These are phyloP conservation scores for Fusarium duplospermum DNA, from an alignment of 2,329 filamentous ascomycete genomes.

Conservation along the genomic window DNA sequence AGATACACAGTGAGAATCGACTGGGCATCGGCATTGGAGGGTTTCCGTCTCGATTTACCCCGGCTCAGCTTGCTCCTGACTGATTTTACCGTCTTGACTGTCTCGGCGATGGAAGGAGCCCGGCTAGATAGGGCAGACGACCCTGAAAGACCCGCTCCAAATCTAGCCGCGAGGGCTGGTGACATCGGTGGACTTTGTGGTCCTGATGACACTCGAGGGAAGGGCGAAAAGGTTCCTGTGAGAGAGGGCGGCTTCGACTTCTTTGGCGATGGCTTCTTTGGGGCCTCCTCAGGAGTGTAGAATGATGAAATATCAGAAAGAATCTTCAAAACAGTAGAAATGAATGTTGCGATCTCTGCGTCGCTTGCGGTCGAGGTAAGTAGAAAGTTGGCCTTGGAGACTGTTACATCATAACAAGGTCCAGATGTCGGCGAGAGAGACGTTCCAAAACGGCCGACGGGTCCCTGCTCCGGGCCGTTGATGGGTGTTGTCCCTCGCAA, in stretches of 20 bases:
- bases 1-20: slow-evolving; percentile 52
- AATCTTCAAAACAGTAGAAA: slow-evolving; percentile 63
- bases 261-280: slow-evolving; percentile 31
- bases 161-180: slow-evolving; percentile 22
- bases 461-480: slow-evolving; percentile 40
- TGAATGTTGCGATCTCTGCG: slow-evolving; percentile 64
- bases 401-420: slow-evolving; percentile 48
- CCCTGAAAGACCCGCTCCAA: slow-evolving; percentile 15
- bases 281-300: slow-evolving; percentile 56
- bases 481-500: slow-evolving; percentile 50
- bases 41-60: slow-evolving; percentile 42
- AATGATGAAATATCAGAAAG: slow-evolving; percentile 48
- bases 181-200: slow-evolving; percentile 39
- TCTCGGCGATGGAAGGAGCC: slow-evolving; percentile 51
- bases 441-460: slow-evolving; percentile 30
- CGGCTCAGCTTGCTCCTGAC: slow-evolving; percentile 45
- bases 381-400: slow-evolving; percentile 67
- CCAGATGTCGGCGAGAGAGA: slow-evolving; percentile 40
- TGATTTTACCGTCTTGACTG: slow-evolving; percentile 44
- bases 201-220: slow-evolving; percentile 41
- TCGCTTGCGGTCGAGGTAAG: slow-evolving; percentile 66
- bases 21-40: slow-evolving; percentile 40
- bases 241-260: slow-evolving; percentile 45
- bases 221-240: slow-evolving; percentile 47
- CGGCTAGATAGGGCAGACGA: slow-evolving; percentile 32